Evolutionary conservation across 163 green algal genomes (phyloP).

Genomic region (Scenedesmus sp.): DNA sequence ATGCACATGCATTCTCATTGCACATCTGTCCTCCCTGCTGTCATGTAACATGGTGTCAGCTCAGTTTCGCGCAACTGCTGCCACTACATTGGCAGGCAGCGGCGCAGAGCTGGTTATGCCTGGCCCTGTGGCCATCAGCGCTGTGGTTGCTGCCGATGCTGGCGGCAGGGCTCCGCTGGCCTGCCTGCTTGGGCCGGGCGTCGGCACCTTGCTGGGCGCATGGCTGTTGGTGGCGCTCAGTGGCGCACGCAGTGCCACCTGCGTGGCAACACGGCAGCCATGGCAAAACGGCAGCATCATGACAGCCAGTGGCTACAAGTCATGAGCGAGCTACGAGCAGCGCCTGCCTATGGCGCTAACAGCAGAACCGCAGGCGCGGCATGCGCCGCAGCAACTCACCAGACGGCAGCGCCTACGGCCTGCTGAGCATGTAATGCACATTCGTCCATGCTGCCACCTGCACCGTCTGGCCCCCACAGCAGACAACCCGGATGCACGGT

Average conservation of each 20-base stretch:
- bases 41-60: no score
- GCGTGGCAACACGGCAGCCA: not conserved
- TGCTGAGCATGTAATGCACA: no score
- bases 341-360: not conserved
- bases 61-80: no score
- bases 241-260: conserved; percentile 27
- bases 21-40: no score
- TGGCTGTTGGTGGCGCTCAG: not conserved
- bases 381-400: not conserved
- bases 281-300: not conserved
- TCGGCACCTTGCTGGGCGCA: conserved; percentile 24
- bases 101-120: conserved; percentile 17
- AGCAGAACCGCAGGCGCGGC: not conserved
- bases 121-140: conserved; percentile 17
- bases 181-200: conserved; percentile 16
- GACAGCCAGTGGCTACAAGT: not conserved
- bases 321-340: not conserved
- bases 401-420: not conserved
- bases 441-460: no score
- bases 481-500: no score
- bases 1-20: no score
- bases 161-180: not conserved
- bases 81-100: conserved; percentile 28
- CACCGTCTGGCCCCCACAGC: no score
- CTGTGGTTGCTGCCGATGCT: not conserved